A percentile compares a stretch with the other conserved stretches of the same genome.
These are phyloP conservation scores for Acer saccharum DNA, from an alignment of 345 rosid genomes.

Conservation along the genomic window DNA sequence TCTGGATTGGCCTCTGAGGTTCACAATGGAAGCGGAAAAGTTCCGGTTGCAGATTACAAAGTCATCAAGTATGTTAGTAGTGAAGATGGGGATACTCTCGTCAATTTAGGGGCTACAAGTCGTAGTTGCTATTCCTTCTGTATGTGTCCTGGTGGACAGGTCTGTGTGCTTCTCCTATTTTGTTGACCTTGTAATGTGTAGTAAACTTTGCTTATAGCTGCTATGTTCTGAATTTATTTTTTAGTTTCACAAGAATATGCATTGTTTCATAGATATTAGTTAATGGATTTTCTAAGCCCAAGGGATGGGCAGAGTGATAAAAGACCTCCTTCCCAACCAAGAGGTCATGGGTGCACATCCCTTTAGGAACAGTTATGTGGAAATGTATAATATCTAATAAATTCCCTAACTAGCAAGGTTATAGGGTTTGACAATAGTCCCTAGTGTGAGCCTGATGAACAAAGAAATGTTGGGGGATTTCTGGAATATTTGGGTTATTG, in stretches of 20 bases:
- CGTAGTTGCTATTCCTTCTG: constrained; percentile 97
- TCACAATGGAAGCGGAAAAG: constrained; percentile 78
- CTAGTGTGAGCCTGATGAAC: not conserved
- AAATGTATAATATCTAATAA: not conserved
- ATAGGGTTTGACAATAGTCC: not conserved
- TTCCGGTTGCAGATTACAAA: constrained; percentile 95
- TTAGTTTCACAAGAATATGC: not conserved
- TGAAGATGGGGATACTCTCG: constrained; percentile 31
- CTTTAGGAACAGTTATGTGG: not conserved
- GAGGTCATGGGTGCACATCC: not conserved
- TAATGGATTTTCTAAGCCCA: not conserved
- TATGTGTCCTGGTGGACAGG: constrained; percentile 99
- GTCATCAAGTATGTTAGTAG: constrained; percentile 62
- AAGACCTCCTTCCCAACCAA: not conserved
- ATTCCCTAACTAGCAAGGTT: not conserved
- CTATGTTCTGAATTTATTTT: not conserved
- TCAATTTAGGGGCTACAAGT: constrained; percentile 26
- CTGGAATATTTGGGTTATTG: not conserved
- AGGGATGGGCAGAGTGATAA: not conserved
- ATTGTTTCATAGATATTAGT: not conserved
- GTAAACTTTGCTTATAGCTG: not conserved
- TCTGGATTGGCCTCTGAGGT: constrained; percentile 72
- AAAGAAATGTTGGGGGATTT: too few relatives aligned
- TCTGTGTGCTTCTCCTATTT: constrained; percentile 42
- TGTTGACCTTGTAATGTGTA: not conserved